These are phyloP conservation scores for Clarireedia paspali DNA, from an alignment of 2,329 filamentous ascomycete species.

Conservation along the genomic window DNA sequence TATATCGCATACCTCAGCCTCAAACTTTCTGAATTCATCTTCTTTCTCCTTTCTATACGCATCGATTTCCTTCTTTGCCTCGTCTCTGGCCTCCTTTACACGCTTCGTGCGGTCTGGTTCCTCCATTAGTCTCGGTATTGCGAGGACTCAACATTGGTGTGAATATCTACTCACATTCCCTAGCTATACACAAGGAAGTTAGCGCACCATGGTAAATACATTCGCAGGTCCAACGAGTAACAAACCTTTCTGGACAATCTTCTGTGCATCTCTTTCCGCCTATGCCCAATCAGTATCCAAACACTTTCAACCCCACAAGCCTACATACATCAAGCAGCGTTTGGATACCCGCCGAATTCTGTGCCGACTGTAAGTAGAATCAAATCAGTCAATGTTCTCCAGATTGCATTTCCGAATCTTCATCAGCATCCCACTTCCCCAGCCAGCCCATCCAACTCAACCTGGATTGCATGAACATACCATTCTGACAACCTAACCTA, in stretches of 20 bases:
- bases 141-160: not conserved
- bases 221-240: conserved; percentile 8
- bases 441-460: not conserved
- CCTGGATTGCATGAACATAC: conserved; percentile 11
- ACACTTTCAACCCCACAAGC: not conserved
- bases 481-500: conserved; percentile 19
- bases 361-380: conserved; percentile 63
- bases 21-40: conserved; percentile 89
- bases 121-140: conserved; percentile 10
- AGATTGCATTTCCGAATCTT: not conserved
- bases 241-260: conserved; percentile 95
- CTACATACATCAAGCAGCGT: conserved; percentile 88
- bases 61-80: conserved; percentile 97
- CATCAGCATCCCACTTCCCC: conserved; percentile 4
- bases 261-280: conserved; percentile 97
- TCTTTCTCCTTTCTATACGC: conserved; percentile 87
- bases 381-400: conserved; percentile 12
- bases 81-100: conserved; percentile 90
- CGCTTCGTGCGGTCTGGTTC: conserved; percentile 80
- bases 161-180: conserved; percentile 64
- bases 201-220: conserved; percentile 18
- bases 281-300: conserved; percentile 32
- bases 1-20: conserved; percentile 50
- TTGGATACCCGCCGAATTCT: conserved; percentile 97
- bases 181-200: conserved; percentile 45